phyloP scores from a whole-genome alignment of 495 filamentous ascomycete species.

The Lasiosphaeria ovina region DNA sequence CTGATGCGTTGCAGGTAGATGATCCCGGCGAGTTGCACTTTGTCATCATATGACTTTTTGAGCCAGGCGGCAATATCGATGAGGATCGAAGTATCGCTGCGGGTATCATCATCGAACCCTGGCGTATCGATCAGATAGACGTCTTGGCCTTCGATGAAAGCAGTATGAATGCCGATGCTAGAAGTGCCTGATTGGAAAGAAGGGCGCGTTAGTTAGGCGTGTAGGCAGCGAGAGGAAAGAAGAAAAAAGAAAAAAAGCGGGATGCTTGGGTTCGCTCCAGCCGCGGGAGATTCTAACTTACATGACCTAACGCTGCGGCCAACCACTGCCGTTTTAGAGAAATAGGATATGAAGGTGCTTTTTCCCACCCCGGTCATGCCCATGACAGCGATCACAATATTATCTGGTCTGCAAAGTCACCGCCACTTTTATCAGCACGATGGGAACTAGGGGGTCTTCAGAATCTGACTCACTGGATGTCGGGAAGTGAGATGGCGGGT shows the following conservation, averaged over 20 bases:
- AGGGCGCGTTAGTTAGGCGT: neutral
- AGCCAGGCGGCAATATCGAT: conserved; percentile 3
- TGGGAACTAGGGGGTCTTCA: too few species aligned
- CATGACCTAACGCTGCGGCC: neutral
- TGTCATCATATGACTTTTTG: neutral
- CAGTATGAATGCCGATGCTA: too few species aligned
- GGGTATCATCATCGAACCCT: conserved; percentile 7
- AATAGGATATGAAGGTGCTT: conserved; percentile 4
- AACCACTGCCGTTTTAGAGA: neutral
- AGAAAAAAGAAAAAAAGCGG: neutral
- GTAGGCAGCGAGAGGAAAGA: too few species aligned
- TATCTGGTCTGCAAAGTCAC: too few species aligned
- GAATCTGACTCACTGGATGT: too few species aligned
- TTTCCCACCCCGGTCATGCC: conserved; percentile 10
- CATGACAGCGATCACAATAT: conserved; percentile 7
- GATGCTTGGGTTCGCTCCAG: neutral
- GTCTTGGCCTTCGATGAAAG: neutral
- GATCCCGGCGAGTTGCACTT: neutral
- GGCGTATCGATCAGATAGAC: conserved; percentile 4
- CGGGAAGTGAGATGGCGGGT: too few species aligned
- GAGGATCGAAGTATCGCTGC: neutral
- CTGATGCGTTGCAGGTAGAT: conserved; percentile 10
- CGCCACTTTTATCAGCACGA: too few species aligned
- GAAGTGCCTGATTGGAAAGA: conserved; percentile 1
- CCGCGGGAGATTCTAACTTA: neutral